phyloP scores from a whole-genome alignment of 1,284 basidiomycete species.

The Meripilus lineatus region DNA sequence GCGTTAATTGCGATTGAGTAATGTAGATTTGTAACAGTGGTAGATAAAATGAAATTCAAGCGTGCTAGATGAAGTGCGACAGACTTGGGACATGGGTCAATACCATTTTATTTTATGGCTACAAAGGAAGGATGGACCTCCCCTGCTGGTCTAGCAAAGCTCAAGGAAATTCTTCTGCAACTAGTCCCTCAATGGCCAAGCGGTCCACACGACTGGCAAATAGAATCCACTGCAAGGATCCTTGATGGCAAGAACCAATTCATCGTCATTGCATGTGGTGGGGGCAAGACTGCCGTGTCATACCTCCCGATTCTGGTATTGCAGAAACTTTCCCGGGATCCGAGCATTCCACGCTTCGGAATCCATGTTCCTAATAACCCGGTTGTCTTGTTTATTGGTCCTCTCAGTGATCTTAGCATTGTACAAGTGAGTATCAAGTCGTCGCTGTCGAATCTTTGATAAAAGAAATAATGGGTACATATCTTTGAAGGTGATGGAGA shows the following conservation, averaged over 20 bases:
- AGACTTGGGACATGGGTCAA: too few relatives aligned
- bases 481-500: slow-evolving; percentile 6
- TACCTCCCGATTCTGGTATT: slow-evolving; percentile 9
- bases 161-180: background rate
- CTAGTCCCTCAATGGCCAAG: slow-evolving; percentile 6
- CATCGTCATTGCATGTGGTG: slow-evolving; percentile 9
- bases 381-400: background rate
- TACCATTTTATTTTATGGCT: too few relatives aligned
- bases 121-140: slow-evolving; percentile 6
- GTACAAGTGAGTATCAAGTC: background rate
- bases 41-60: too few relatives aligned
- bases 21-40: too few relatives aligned
- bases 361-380: background rate
- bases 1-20: too few relatives aligned
- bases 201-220: slow-evolving; percentile 11
- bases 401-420: slow-evolving; percentile 1
- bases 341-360: background rate
- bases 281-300: slow-evolving; percentile 9
- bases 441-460: too few relatives aligned
- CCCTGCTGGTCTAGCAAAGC: background rate
- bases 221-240: slow-evolving; percentile 5
- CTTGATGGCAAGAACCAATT: slow-evolving; percentile 9
- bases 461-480: slow-evolving; percentile 3
- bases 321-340: background rate
- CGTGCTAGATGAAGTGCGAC: too few relatives aligned